A percentile compares a stretch with the other conserved stretches of the same genome.
phyloP scores from a whole-genome alignment of 1,284 basidiomycete species.

The Ceratobasidium sp. region DNA sequence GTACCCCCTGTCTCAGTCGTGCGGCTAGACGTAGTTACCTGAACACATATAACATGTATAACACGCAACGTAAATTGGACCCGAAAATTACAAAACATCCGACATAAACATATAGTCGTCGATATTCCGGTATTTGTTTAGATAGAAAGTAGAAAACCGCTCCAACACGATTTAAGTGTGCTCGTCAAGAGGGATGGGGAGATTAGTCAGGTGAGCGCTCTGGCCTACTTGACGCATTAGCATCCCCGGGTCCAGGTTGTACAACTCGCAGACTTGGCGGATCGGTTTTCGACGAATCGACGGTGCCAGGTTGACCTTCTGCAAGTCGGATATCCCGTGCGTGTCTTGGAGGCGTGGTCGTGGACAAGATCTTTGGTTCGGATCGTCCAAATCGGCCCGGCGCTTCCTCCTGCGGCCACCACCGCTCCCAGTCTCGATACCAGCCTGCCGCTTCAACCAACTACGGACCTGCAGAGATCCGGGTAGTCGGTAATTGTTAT shows the following conservation, averaged over 20 bases:
- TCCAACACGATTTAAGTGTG: not conserved
- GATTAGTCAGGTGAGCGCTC: not conserved
- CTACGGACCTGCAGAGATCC: too few relatives aligned
- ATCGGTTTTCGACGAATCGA: not conserved
- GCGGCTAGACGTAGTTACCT: too few relatives aligned
- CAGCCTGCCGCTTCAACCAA: too few relatives aligned
- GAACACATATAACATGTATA: too few relatives aligned
- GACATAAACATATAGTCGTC: constrained; percentile 34
- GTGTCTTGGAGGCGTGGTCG: too few relatives aligned
- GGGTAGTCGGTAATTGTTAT: too few relatives aligned
- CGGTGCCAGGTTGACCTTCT: not conserved
- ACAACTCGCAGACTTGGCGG: not conserved
- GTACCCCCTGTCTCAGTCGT: too few relatives aligned
- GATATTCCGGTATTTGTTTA: constrained; percentile 39
- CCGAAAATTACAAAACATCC: constrained; percentile 75
- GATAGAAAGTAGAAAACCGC: constrained; percentile 1
- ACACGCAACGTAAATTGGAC: too few relatives aligned
- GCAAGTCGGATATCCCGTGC: not conserved
- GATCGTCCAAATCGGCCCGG: too few relatives aligned
- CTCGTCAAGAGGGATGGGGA: not conserved
- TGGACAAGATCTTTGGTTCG: too few relatives aligned
- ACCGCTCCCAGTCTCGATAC: too few relatives aligned
- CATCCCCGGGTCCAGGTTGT: not conserved
- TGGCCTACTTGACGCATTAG: not conserved
- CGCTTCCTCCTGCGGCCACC: too few relatives aligned